A percentile compares a stretch with the other conserved stretches of the same genome.
phyloP scores from a whole-genome alignment of 768 basidiomycete species.

The Saitozyma podzolica region DNA sequence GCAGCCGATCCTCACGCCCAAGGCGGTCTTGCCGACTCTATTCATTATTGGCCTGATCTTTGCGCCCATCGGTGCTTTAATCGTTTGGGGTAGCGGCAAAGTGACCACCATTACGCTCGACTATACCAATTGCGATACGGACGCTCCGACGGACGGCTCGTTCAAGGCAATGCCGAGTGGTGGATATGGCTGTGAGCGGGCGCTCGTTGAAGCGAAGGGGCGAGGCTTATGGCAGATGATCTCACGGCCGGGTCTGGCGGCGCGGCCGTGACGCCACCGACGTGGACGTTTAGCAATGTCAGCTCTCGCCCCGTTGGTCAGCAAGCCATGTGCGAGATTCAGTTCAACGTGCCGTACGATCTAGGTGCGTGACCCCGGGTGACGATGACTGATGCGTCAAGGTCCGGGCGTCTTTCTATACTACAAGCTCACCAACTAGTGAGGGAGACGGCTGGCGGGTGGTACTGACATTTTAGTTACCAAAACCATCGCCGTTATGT shows the following conservation, averaged over 20 bases:
- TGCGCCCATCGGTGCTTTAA: constrained; percentile 90
- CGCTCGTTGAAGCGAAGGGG: background rate
- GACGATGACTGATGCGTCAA: too few relatives aligned
- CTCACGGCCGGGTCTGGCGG: constrained; percentile 54
- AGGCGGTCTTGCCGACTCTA: constrained; percentile 93
- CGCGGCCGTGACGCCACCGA: constrained; percentile 59
- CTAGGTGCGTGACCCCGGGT: constrained; percentile 53
- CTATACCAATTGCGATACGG: constrained; percentile 86
- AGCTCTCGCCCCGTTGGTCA: constrained; percentile 57
- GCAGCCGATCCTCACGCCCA: constrained; percentile 98
- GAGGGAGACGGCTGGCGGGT: constrained; percentile 10
- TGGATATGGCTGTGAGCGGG: constrained; percentile 45
- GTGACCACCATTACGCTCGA: constrained; percentile 93
- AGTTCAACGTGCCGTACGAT: constrained; percentile 79
- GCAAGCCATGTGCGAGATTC: constrained; percentile 67
- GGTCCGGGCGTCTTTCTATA: constrained; percentile 76
- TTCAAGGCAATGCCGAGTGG: constrained; percentile 61
- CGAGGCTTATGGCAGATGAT: constrained; percentile 26
- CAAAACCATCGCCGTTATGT: constrained; percentile 99
- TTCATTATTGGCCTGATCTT: constrained; percentile 94
- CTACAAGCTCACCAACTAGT: constrained; percentile 66
- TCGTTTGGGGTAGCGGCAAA: constrained; percentile 83
- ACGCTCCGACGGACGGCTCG: constrained; percentile 56
- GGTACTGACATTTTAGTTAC: constrained; percentile 62
- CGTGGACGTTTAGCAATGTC: constrained; percentile 69